Base-by-base conservation (phyloP, 2,329 filamentous ascomycete species). In the Aspergillus quadrilineatus region DNA sequence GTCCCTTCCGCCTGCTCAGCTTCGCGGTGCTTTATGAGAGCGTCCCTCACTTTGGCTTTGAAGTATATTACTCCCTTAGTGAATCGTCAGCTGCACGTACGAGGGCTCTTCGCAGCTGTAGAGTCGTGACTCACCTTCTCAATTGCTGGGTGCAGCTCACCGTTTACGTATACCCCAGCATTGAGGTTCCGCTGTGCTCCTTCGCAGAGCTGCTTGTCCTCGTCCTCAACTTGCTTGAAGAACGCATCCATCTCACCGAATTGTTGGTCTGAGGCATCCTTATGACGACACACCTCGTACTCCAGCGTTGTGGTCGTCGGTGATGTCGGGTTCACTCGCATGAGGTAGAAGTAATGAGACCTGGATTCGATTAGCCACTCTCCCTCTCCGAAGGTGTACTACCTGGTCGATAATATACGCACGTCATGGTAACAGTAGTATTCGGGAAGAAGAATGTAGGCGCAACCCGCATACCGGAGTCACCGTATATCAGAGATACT, bases 221-320 rank as follows among this genome's bases (percentile, higher is more conserved):
- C 85, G 0, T 79, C 78, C 80, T 86, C 82, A 69, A 87, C 79
- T 32, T 81, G 80, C 72, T 85, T 85, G 76, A 85, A 87, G 60
- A 84, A 80, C 53, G 79, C 68, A 68, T 77, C 80, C 69, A 87
- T 82, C 45, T 75, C 65, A 4, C 79, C 71, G 64, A 88, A 87
- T 53, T 85, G 79, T 32, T 82, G 80, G 30, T 85, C 79, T 14
- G 75, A 78, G 1, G 83, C 78, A 65, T 80, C 71, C 67, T 82
- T 84, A 77, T 87, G 81, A 55, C 84, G 79, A 75, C 79, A 88
- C 39, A 87, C 82, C 66, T 88, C 83, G 69, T 86, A 87, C 60
- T 78, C 77, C 79, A 87, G 2, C 17, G 85, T n/a, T 73, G 73
- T 4, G 78, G 80, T 43, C 73, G 79, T 17, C 44, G 73, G 77